These are phyloP conservation scores for Rauvolfia tetraphylla DNA, from an alignment of 257 asterid species.

Conservation along the genomic window DNA sequence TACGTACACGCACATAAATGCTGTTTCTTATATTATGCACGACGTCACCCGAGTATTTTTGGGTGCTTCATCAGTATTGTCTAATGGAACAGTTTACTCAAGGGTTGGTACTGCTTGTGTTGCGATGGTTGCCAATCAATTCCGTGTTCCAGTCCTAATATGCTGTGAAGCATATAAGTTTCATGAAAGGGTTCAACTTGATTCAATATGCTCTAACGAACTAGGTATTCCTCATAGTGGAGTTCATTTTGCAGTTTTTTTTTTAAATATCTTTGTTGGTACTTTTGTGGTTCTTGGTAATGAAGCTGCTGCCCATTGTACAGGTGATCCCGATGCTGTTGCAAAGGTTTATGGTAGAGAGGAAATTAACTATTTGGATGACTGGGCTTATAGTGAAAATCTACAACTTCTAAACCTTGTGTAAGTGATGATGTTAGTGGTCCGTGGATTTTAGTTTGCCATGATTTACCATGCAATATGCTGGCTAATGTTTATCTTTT, in stretches of 20 bases:
- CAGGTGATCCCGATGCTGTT: constrained; percentile 72
- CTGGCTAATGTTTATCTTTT: constrained; percentile 22
- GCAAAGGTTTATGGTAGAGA: constrained; percentile 64
- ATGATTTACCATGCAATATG: constrained; percentile 6
- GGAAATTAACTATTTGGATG: constrained; percentile 52
- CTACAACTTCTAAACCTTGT: constrained; percentile 72
- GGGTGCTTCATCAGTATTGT: constrained; percentile 82
- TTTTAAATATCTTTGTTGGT: background rate
- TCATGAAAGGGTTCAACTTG: constrained; percentile 92
- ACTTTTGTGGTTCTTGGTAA: constrained; percentile 1
- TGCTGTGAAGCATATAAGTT: constrained; percentile 94
- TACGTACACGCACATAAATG: constrained; percentile 80
- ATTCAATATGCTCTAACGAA: constrained; percentile 89
- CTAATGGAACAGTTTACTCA: constrained; percentile 88
- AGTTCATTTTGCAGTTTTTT: background rate
- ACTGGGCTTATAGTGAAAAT: constrained; percentile 50
- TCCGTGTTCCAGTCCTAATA: constrained; percentile 67
- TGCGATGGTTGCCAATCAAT: constrained; percentile 94
- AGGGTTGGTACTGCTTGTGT: constrained; percentile 93
- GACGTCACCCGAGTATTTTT: constrained; percentile 74
- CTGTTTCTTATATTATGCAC: constrained; percentile 79
- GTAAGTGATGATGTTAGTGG: constrained; percentile 33
- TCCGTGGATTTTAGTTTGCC: constrained; percentile 14
- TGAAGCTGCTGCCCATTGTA: constrained; percentile 5
- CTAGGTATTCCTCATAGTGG: constrained; percentile 47